phyloP scores from a whole-genome alignment of 1,284 basidiomycete species.

The Ganoderma multipileum region DNA sequence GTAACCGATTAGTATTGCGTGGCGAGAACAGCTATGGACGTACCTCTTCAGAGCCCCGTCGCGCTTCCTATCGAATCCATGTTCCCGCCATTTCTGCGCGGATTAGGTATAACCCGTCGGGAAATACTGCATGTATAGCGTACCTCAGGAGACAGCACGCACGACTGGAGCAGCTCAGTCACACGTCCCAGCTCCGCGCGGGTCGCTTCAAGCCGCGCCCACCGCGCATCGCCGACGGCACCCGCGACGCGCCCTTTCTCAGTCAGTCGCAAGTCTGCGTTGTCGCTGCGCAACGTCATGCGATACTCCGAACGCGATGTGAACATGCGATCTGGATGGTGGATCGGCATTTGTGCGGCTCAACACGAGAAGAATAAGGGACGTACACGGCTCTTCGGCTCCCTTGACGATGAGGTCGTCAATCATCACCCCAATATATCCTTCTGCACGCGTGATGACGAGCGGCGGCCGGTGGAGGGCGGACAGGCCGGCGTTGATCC shows the following conservation, averaged over 20 bases:
- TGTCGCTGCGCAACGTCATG: constrained; percentile 87
- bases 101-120: neutral
- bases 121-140: constrained; percentile 10
- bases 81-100: constrained; percentile 61
- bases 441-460: constrained; percentile 80
- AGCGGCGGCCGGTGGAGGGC: constrained; percentile 64
- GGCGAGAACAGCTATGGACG: constrained; percentile 9
- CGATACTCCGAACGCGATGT: constrained; percentile 91
- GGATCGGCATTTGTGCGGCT: neutral
- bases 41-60: constrained; percentile 72
- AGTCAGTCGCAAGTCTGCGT: constrained; percentile 85
- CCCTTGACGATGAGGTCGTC: constrained; percentile 90
- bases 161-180: constrained; percentile 55
- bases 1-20: neutral
- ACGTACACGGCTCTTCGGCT: constrained; percentile 87
- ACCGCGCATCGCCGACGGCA: constrained; percentile 70
- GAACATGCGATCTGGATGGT: constrained; percentile 84
- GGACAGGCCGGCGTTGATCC: constrained; percentile 85
- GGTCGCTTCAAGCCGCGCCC: constrained; percentile 58
- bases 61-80: constrained; percentile 60
- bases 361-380: neutral
- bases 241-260: constrained; percentile 68
- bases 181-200: constrained; percentile 58
- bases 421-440: constrained; percentile 88
- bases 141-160: constrained; percentile 67